phyloP scores from a whole-genome alignment of 73 alveolate species.

The Paraurostyla sp. region DNA sequence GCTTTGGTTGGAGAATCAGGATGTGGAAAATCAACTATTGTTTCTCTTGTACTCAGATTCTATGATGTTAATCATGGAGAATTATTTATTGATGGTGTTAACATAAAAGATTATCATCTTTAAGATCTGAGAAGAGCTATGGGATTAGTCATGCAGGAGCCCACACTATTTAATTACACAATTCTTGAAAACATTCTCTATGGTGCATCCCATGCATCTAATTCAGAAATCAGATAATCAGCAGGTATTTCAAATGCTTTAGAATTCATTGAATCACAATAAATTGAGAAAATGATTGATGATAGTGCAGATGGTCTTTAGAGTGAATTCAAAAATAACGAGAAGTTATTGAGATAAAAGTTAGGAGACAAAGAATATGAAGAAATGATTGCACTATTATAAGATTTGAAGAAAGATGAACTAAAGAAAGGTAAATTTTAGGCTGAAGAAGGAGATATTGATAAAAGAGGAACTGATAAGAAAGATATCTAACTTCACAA shows the following conservation, averaged over 20 bases:
- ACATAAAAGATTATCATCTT: slow-evolving; percentile 86
- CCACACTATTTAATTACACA: slow-evolving; percentile 88
- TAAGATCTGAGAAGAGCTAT: slow-evolving; percentile 84
- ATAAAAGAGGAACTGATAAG: slow-evolving; percentile 22
- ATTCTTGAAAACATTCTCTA: slow-evolving; percentile 91
- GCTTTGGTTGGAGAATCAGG: slow-evolving; percentile 95
- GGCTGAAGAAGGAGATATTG: slow-evolving; percentile 45
- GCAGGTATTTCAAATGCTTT: slow-evolving; percentile 86
- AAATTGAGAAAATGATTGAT: not conserved
- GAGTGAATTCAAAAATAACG: not conserved
- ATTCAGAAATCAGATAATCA: slow-evolving; percentile 86
- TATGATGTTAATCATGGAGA: slow-evolving; percentile 89
- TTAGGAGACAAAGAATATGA: not conserved
- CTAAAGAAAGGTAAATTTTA: slow-evolving; percentile 8
- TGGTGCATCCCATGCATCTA: slow-evolving; percentile 82
- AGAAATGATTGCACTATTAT: not conserved
- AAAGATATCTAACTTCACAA: slow-evolving; percentile 41
- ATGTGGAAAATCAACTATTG: slow-evolving; percentile 93
- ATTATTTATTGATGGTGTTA: slow-evolving; percentile 85
- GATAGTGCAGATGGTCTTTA: slow-evolving; percentile 40
- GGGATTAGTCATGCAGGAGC: slow-evolving; percentile 98
- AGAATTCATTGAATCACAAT: slow-evolving; percentile 78
- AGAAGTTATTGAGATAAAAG: not conserved
- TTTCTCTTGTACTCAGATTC: slow-evolving; percentile 84
- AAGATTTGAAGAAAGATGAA: slow-evolving; percentile 35